Base-by-base conservation (phyloP, 768 basidiomycete species). In the Calocybe cyanea region DNA sequence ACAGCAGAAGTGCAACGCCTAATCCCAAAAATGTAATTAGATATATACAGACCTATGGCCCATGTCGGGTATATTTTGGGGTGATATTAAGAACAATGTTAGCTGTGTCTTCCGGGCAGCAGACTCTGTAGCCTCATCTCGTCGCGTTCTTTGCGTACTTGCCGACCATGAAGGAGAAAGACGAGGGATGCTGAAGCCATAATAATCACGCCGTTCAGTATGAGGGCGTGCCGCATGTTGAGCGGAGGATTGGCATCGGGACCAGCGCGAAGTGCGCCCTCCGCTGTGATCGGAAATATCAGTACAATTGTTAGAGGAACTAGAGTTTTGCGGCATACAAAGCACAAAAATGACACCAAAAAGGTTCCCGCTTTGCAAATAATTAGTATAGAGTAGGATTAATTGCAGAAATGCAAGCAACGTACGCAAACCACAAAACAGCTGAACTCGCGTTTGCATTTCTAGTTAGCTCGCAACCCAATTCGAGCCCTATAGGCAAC, bases 381-480 rank as follows among this genome's bases (percentile, higher is more conserved):
- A 41, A 28, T 28, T 28, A 28, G 11, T 28, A 11, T 17, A 24
- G 15, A 2, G 30, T 14, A 25, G 32, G 39, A 7, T 30, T 37
- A 30, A 41, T 15, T 24, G 21, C 15, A 6, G n/a, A 14, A 14
- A 35, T 5, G n/a, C 4, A 35, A 35, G 17, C 44, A 19, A 70
- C 82, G 46, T 58, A 87, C 84, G 69, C 66, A 63, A 81, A 82
- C 88, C 89, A 92, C 18, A 92, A 56, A 20, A 89, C 59, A 0
- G 88, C 84, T 0, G 87, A 75, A 48, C 87, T 89, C 1, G 77
- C 81, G 46, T 89, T 86, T 1, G 88, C 77, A 56, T 88, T 90
- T 46, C 86, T 72, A 6, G 89, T 89, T 17, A 92, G 59, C 60
- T 93, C 91, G 31, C 82, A 85, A 11, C 77, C 83, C 17, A 93